Evolutionary conservation across 1,284 basidiomycete genomes (phyloP), one percentile per base, ranked within the genome.

Genomic region (Ceratobasidium sp.): DNA sequence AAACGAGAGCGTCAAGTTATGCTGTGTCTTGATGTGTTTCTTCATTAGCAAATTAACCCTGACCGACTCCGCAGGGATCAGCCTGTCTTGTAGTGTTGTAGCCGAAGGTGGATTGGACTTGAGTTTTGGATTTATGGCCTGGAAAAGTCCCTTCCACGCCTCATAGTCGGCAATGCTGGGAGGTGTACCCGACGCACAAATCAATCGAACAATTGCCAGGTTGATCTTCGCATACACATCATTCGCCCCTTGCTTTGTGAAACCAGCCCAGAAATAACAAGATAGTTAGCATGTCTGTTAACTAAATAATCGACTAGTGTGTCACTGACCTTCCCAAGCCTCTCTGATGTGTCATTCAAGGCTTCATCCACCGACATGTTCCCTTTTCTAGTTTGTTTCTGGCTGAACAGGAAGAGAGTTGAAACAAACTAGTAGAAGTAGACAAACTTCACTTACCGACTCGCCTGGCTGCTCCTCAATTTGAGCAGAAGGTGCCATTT

Each of bases 1-100:
- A 54, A 61, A 76, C 8, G 70, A 77, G 11, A 74, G 26, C 7
- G 75, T 76, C 23, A 77, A 70, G 54, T 76, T 74, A 11, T 35
- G 43, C 21, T 57, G 35, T 28, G 46, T 62, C n/a, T 26, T 28
- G 11, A 77, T 2, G 21, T 35, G 38, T 6, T n/a, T 30, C 14
- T 35, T 30, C 18, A 32, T 32, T 2, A n/a, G 32, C 13, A 58
- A 2, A 2, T 35, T 35, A 18, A 35, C 28, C 3, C n/a, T 26
- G 2, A 2, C 18, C 5, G 55, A 26, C 38, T 58, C 55, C 1
- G 55, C 55, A 1, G 55, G 55, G 11, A 58, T 58, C 30, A 58
- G 32, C 2, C 32, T 58, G 18, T 58, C 55, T 32, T 28, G 55
- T 14, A 57, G 55, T 13, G 55, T 57, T 1, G 55, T 57, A 21